phyloP scores from a whole-genome alignment of 768 basidiomycete genomes.

The Trametes sanguinea region DNA sequence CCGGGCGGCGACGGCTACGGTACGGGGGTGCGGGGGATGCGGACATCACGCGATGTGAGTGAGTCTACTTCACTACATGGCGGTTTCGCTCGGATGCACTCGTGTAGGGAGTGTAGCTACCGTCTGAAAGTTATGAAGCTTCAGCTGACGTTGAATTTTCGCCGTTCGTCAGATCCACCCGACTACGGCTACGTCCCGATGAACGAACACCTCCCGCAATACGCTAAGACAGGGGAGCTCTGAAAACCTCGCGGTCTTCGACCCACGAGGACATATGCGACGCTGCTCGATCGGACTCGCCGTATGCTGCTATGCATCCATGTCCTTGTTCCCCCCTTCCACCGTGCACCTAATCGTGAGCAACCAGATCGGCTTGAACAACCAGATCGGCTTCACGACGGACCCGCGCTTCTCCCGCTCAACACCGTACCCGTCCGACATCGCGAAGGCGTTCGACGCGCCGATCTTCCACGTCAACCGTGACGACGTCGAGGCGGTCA shows the following conservation, averaged over 20 bases:
- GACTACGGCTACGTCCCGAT: constrained; percentile 84
- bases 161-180: constrained; percentile 65
- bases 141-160: constrained; percentile 30
- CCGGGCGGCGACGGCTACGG: constrained; percentile 68
- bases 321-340: no score
- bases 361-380: no score
- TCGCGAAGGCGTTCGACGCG: constrained; percentile 96
- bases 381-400: constrained; percentile 99
- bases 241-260: constrained; percentile 13
- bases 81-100: constrained; percentile 10
- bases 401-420: constrained; percentile 97
- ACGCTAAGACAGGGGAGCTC: constrained; percentile 31
- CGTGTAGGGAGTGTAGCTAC: constrained; percentile 17
- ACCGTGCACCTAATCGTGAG: constrained; percentile 97
- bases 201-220: constrained; percentile 66
- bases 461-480: constrained; percentile 99
- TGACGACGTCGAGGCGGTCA: constrained; percentile 97
- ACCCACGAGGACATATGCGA: constrained; percentile 1
- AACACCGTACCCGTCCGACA: constrained; percentile 96
- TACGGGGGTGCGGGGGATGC: constrained; percentile 54
- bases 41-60: constrained; percentile 85
- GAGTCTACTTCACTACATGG: constrained; percentile 25
- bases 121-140: neutral
- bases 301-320: no score
- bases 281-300: no score